Evolutionary conservation across 257 asterid species (phyloP).

Genomic region (Nicotiana noctiflora): DNA sequence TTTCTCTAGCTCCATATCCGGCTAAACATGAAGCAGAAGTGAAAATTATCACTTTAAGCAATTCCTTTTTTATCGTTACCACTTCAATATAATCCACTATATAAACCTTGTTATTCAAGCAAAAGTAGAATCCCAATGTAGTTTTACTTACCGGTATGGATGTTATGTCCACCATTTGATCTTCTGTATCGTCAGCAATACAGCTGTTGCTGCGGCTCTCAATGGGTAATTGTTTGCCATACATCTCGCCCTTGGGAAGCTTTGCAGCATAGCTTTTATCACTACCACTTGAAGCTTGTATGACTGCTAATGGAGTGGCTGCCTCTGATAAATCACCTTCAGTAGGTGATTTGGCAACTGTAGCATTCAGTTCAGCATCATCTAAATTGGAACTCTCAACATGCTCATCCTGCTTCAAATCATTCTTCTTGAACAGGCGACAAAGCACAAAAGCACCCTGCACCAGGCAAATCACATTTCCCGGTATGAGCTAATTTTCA

Average conservation of each 20-base stretch:
- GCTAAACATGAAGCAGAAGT: conserved; percentile 30
- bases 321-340: conserved; percentile 50
- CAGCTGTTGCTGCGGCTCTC: conserved; percentile 17
- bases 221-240: conserved; percentile 25
- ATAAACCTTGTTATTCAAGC: not conserved
- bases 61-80: not conserved
- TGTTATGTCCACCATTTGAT: conserved; percentile 20
- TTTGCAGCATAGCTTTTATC: conserved; percentile 5
- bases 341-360: conserved; percentile 28
- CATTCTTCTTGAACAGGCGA: conserved; percentile 77
- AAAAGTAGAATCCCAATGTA: not conserved
- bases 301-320: conserved; percentile 24
- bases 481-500: not conserved
- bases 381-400: conserved; percentile 35
- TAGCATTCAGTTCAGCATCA: conserved; percentile 43
- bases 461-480: conserved; percentile 7
- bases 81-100: not conserved
- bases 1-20: conserved; percentile 54
- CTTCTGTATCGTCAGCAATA: conserved; percentile 20
- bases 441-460: conserved; percentile 87
- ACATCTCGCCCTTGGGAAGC: conserved; percentile 18
- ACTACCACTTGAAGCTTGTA: conserved; percentile 24
- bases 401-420: conserved; percentile 50
- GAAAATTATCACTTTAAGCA: not conserved
- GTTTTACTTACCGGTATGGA: conserved; percentile 51